These are phyloP conservation scores for Pseudocercospora pini-densiflorae DNA, from an alignment of 2,329 filamentous ascomycete species.

Conservation along the genomic window DNA sequence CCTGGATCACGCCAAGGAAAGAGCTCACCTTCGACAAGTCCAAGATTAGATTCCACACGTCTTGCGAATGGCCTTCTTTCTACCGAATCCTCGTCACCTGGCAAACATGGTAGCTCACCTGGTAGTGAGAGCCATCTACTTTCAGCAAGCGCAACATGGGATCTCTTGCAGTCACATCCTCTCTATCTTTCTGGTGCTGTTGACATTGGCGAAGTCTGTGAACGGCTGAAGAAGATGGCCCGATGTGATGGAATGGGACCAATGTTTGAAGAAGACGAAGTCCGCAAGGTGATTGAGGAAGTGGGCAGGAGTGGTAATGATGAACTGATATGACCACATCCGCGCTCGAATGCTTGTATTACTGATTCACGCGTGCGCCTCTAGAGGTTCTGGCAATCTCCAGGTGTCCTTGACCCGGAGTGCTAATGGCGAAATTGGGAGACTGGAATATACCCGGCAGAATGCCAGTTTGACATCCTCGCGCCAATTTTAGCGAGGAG, in stretches of 20 bases:
- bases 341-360: not conserved
- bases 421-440: not conserved
- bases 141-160: conserved; percentile 82
- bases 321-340: conserved; percentile 58
- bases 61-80: conserved; percentile 30
- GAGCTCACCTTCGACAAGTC: conserved; percentile 16
- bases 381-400: not conserved
- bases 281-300: conserved; percentile 75
- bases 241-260: conserved; percentile 85
- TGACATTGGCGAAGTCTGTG: conserved; percentile 80
- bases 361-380: not conserved
- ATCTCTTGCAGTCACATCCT: conserved; percentile 81
- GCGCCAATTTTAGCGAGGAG: conserved; percentile 11
- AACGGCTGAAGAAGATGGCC: conserved; percentile 73
- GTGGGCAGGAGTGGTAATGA: conserved; percentile 79
- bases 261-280: conserved; percentile 79
- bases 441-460: conserved; percentile 21
- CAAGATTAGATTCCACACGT: conserved; percentile 13
- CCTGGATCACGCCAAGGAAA: conserved; percentile 27
- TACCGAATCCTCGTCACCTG: conserved; percentile 23
- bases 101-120: conserved; percentile 19
- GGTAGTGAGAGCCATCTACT: conserved; percentile 61
- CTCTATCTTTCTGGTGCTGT: conserved; percentile 77
- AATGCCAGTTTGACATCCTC: conserved; percentile 9
- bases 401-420: not conserved